These are phyloP conservation scores for Colletotrichum lindemuthianum DNA, from an alignment of 2,329 filamentous ascomycete species.

Conservation along the genomic window DNA sequence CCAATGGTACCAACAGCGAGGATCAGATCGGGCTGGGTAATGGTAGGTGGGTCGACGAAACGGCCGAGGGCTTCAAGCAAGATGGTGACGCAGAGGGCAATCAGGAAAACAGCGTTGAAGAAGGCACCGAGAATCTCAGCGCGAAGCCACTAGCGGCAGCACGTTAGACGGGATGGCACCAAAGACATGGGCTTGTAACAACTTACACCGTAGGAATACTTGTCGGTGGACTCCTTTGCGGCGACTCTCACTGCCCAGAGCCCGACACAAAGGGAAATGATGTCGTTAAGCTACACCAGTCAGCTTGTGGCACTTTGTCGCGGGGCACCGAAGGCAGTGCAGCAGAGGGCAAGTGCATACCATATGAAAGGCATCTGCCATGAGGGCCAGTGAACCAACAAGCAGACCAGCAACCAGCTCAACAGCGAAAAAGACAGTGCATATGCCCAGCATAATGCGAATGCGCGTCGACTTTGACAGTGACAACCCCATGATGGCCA, in stretches of 20 bases:
- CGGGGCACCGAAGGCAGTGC: conserved; percentile 34
- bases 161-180: neutral
- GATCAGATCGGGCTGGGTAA: conserved; percentile 85
- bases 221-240: conserved; percentile 84
- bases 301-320: conserved; percentile 2
- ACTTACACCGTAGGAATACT: conserved; percentile 92
- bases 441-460: conserved; percentile 90
- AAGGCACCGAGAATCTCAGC: conserved; percentile 96
- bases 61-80: conserved; percentile 94
- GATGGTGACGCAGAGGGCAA: conserved; percentile 95
- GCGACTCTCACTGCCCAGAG: conserved; percentile 95
- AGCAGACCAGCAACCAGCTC: conserved; percentile 88
- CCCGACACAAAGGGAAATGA: conserved; percentile 91
- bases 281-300: conserved; percentile 84
- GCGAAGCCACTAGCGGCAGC: conserved; percentile 81
- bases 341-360: conserved; percentile 55
- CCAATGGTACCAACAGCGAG: conserved; percentile 89
- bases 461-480: conserved; percentile 95
- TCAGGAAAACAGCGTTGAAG: conserved; percentile 97
- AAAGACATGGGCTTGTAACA: conserved; percentile 12
- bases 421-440: conserved; percentile 88
- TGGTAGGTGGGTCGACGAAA: conserved; percentile 89
- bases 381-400: conserved; percentile 90
- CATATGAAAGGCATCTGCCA: conserved; percentile 99
- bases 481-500: conserved; percentile 78